A percentile compares a stretch with the other conserved stretches of the same genome.
phyloP scores from a whole-genome alignment of 495 filamentous ascomycete species.

The Podospora australis region DNA sequence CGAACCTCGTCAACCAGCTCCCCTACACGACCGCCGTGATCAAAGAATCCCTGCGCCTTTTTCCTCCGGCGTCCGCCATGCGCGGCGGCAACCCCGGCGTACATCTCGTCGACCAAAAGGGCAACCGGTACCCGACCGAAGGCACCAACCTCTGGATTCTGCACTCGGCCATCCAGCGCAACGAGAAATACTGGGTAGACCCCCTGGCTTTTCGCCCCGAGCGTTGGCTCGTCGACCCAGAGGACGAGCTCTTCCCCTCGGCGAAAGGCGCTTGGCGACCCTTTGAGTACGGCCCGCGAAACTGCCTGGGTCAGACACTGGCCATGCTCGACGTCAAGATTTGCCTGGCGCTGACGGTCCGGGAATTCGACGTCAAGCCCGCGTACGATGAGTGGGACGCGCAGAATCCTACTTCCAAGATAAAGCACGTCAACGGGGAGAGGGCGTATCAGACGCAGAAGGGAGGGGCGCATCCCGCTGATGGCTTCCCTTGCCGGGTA shows the following conservation, averaged over 20 bases:
- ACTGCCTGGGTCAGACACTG: constrained; percentile 31
- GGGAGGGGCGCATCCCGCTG: constrained; percentile 5
- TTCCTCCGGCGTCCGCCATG: background rate
- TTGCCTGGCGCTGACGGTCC: background rate
- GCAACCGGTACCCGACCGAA: background rate
- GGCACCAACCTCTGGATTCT: background rate
- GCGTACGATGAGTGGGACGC: constrained; percentile 7
- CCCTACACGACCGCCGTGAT: background rate
- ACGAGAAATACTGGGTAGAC: background rate
- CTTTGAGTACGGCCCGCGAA: constrained; percentile 38
- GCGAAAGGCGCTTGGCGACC: constrained; percentile 26
- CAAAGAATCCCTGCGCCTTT: constrained; percentile 2
- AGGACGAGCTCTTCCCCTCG: background rate
- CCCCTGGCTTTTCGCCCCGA: background rate
- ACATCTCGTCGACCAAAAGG: background rate
- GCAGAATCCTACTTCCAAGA: background rate
- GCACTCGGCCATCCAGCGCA: background rate
- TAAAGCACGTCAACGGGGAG: background rate
- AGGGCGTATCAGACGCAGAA: constrained; percentile 4
- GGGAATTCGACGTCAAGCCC: constrained; percentile 1
- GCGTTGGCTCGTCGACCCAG: background rate
- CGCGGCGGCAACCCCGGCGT: background rate
- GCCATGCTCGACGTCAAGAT: background rate
- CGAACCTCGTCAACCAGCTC: constrained; percentile 29
- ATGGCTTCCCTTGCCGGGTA: constrained; percentile 8